phyloP scores from a whole-genome alignment of 2,329 filamentous ascomycete genomes.

The Trichothecium roseum region DNA sequence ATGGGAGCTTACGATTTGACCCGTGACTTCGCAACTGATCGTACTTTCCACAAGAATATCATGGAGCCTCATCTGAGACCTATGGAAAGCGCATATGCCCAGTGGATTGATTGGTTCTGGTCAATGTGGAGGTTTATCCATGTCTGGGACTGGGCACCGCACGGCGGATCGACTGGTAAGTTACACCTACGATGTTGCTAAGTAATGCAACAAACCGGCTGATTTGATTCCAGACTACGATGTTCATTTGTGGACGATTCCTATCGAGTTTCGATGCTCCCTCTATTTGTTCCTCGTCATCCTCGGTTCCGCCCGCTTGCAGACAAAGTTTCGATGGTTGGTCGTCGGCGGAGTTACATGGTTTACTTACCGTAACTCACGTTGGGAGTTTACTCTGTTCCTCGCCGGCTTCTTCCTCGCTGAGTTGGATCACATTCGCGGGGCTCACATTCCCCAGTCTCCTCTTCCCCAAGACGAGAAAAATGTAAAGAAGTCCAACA shows the following conservation, averaged over 20 bases:
- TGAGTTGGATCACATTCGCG: slow-evolving; percentile 40
- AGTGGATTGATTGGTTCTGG: slow-evolving; percentile 34
- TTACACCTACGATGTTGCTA: slow-evolving; percentile 5
- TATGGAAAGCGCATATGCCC: slow-evolving; percentile 23
- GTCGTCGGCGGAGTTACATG: slow-evolving; percentile 28
- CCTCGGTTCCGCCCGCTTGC: slow-evolving; percentile 36
- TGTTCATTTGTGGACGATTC: slow-evolving; percentile 53
- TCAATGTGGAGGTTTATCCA: slow-evolving; percentile 40
- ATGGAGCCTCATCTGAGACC: slow-evolving; percentile 35
- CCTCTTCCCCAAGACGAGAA: slow-evolving; percentile 14
- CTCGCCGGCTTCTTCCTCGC: slow-evolving; percentile 43
- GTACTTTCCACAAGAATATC: slow-evolving; percentile 33
- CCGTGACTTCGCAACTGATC: slow-evolving; percentile 32
- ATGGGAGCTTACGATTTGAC: slow-evolving; percentile 38
- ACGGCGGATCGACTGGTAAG: slow-evolving; percentile 34
- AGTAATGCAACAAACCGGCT: slow-evolving; percentile 8
- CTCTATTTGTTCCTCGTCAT: slow-evolving; percentile 46
- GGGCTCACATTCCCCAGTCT: slow-evolving; percentile 27
- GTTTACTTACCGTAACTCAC: slow-evolving; percentile 34
- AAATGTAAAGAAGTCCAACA: neutral
- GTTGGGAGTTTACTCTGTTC: slow-evolving; percentile 48
- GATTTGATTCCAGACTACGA: slow-evolving; percentile 30
- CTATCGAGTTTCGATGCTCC: slow-evolving; percentile 48
- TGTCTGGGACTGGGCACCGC: slow-evolving; percentile 38
- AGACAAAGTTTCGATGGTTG: slow-evolving; percentile 28